Conservation (phyloP, 2,329 filamentous ascomycete genomes). For the Ceratocystis cubensis region DNA sequence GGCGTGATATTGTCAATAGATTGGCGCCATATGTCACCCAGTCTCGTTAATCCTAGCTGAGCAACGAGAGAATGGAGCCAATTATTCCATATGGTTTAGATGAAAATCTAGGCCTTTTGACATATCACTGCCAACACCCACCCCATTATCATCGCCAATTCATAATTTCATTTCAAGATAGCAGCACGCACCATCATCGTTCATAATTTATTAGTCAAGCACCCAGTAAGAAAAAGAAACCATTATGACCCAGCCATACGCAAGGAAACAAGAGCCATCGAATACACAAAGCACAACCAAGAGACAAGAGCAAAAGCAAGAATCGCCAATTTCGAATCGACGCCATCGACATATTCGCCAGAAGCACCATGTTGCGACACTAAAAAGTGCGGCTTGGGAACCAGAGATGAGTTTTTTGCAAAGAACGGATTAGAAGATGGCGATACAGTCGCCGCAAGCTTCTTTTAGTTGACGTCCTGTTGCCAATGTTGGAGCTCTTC, state of each 20-base stretch:
- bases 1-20: neutral
- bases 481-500: neutral
- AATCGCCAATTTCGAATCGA: neutral
- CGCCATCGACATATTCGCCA: too few species aligned
- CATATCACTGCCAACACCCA: neutral
- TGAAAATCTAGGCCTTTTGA: neutral
- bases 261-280: neutral
- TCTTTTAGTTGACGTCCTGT: neutral
- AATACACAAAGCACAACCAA: neutral
- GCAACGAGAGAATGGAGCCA: neutral
- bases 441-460: neutral
- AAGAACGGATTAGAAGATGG: neutral
- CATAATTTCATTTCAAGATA: neutral
- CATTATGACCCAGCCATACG: neutral
- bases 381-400: too few species aligned
- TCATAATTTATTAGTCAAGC: neutral
- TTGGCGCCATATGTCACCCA: neutral
- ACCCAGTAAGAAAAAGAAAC: neutral
- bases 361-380: too few species aligned
- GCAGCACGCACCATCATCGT: neutral
- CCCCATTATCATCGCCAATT: neutral
- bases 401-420: neutral
- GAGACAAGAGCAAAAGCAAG: neutral
- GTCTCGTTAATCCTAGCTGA: neutral
- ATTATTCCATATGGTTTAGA: neutral